Evolutionary conservation across 2,329 filamentous ascomycete species (phyloP), one percentile per base, ranked within the genome.

Genomic region (Botrytis hyacinthi): DNA sequence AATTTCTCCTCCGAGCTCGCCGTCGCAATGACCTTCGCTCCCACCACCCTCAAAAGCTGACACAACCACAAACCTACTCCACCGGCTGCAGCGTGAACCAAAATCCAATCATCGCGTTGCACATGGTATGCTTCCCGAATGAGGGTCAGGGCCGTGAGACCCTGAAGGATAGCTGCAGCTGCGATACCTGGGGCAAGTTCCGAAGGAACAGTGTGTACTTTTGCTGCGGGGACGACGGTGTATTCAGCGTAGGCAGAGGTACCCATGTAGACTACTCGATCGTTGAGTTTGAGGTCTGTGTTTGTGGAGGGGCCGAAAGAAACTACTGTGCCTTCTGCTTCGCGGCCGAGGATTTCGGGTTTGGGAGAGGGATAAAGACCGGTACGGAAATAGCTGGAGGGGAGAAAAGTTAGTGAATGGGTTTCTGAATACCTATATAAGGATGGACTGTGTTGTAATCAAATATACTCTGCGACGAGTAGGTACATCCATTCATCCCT

Each of bases 31-130:
- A 91, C 89, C 77, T 88, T 89, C 16, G 93, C 94, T 0, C 94
- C 94, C 2, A 95, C 85, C 0, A 87, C 85, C 76, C 87, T 88
- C 59, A 97, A 84, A 76, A 97, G 84, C 85, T 97, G 93, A 46
- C 89, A 90, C 37, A 97, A 86, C 83, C 92, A 88, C 59, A 91
- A 84, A 0, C 93, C 93, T 0, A 94, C 93, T 22, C 94, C 94
- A 20, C 94, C 95, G 0, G 94, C 94, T 0, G 94, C 94, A 0
- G 95, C 94, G 78, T 96, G 93, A 26, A 97, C 90, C 2, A 97
- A 87, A 0, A 94, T 87, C 90, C 92, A 96, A 78, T 97, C 93
- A 0, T 91, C 93, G 76, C 89, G 86, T 81, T 94, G 85, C 6
- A 96, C 93, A 1, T 85, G 80, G 76, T 92, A 86, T 4, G 92